phyloP scores from a whole-genome alignment of 345 rosid species.

The Zanthoxylum bungeanum region DNA sequence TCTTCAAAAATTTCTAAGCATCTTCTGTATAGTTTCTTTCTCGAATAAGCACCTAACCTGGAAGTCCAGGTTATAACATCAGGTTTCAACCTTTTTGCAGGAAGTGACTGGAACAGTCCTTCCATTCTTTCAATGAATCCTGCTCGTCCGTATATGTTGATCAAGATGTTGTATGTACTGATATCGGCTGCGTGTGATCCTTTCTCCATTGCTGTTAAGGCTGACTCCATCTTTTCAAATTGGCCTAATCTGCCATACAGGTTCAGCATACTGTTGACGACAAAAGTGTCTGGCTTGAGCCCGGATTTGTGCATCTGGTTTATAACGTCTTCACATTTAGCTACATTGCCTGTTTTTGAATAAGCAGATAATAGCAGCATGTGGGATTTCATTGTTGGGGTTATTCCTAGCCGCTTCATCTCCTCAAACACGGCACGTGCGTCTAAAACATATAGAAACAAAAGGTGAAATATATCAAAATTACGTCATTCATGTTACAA shows the following conservation, averaged over 20 bases:
- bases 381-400: conserved; percentile 92
- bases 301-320: conserved; percentile 70
- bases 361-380: conserved; percentile 87
- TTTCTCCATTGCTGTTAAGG: conserved; percentile 51
- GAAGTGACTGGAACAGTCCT: conserved; percentile 45
- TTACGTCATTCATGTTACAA: no score
- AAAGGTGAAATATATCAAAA: not conserved
- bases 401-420: conserved; percentile 75
- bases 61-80: conserved; percentile 98
- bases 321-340: conserved; percentile 71
- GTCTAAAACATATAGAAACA: conserved; percentile 35
- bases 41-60: conserved; percentile 70
- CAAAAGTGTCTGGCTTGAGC: conserved; percentile 74
- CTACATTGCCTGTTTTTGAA: conserved; percentile 58
- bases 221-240: conserved; percentile 73
- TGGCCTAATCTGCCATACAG: conserved; percentile 78
- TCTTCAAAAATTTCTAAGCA: conserved; percentile 83
- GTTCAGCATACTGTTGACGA: conserved; percentile 80
- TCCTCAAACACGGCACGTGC: conserved; percentile 77
- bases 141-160: conserved; percentile 71
- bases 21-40: conserved; percentile 66
- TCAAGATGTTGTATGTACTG: conserved; percentile 84
- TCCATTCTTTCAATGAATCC: conserved; percentile 75
- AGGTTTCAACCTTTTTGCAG: conserved; percentile 38
- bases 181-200: conserved; percentile 58